Percentiles rank a stretch among this genome's conserved stretches.
These are phyloP conservation scores for Fusarium longipes DNA, from an alignment of 2,329 filamentous ascomycete genomes.

Conservation along the genomic window DNA sequence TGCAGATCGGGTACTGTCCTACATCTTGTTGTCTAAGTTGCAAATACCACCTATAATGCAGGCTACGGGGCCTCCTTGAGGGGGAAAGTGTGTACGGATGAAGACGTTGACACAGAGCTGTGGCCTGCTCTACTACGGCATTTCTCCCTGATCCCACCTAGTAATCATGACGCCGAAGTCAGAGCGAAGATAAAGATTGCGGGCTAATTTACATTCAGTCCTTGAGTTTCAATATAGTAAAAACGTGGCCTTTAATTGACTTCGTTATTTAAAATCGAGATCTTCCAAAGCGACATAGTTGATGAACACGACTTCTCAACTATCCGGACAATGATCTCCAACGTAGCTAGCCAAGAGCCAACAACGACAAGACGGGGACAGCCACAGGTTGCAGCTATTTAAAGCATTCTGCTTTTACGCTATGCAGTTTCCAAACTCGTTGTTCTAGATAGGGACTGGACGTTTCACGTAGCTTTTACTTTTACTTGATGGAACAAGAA, in stretches of 20 bases:
- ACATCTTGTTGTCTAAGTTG: too few species aligned
- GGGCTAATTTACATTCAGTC: constrained; percentile 49
- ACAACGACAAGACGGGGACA: not conserved
- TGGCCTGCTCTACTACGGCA: not conserved
- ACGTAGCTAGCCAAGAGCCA: not conserved
- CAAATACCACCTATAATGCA: not conserved
- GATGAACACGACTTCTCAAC: too few species aligned
- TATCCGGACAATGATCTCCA: not conserved
- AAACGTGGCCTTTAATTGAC: constrained; percentile 49
- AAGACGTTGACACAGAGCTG: not conserved
- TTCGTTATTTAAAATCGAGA: too few species aligned
- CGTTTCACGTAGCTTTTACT: not conserved
- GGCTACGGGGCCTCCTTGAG: not conserved
- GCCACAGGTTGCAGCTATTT: not conserved
- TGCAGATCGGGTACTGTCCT: too few species aligned
- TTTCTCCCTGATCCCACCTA: constrained; percentile 18
- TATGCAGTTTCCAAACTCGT: not conserved
- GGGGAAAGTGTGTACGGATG: not conserved
- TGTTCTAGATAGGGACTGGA: not conserved
- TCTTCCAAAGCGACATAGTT: too few species aligned
- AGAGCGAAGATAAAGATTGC: constrained; percentile 52
- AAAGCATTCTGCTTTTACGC: too few species aligned
- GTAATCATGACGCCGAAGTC: constrained; percentile 52
- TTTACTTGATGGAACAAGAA: not conserved
- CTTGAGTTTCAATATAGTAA: constrained; percentile 51